Evolutionary conservation across 768 basidiomycete genomes (phyloP), one percentile per base, ranked within the genome.

Genomic region (Arthromyces matolae): DNA sequence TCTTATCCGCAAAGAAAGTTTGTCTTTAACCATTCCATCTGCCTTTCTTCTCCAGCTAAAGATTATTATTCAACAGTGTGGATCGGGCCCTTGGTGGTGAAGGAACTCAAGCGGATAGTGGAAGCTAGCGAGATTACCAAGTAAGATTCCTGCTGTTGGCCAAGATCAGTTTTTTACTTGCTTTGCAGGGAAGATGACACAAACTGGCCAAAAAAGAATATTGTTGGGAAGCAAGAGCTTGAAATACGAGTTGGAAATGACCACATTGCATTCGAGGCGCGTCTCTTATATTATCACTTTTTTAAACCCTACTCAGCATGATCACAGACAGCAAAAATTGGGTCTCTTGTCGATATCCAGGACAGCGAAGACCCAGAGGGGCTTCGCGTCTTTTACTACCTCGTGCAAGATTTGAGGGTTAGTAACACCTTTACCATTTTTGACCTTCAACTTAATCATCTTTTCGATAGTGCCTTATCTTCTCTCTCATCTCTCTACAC

Each of bases 131-230:
- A 99, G 56, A 91, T 99, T 52, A 89, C 87, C 22, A 97, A 97
- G 94, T 95, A 53, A 53, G 81, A 60, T 14, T 14, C 19, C 4
- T 13, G 9, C 31, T 34, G 5, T 29, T 6, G 14, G 14, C 45
- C 19, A 33, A 8, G 20, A 41, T 9, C 8, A 35, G 23, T 24
- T 27, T 44, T 14, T 45, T 16, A 32, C 43, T 24, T 10, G 8
- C 10, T 16, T 27, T 19, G n/a, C 69, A 98, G 94, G 73, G 96
- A 99, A 79, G 96, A 99, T 64, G 96, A 99, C 71, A 79, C 84
- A 1, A 89, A 92, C 60, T 99, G 96, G 96, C 96, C 96, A 4
- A 96, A 97, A 72, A 97, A 96, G 75, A 95, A 95, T 65, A 93
- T 97, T 24, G 93, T 97, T 22, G 96, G 96, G 38, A 93, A 95